Evolutionary conservation across 1,139 yeast species (phyloP).

Genomic region (Fermentozyma sake): DNA sequence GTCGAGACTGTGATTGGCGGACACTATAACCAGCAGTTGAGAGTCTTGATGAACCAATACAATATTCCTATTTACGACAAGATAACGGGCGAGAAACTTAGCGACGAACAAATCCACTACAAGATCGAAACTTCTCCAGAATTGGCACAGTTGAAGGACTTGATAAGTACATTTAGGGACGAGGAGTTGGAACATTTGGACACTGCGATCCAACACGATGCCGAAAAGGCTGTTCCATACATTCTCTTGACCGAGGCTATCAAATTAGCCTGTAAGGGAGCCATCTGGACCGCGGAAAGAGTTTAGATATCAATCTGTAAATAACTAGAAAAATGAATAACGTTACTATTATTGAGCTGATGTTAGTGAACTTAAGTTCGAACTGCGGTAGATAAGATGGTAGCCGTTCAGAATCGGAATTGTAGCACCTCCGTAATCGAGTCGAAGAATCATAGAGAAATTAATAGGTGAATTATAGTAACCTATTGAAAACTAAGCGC

Average conservation of each 20-base stretch:
- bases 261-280: conserved; percentile 74
- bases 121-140: conserved; percentile 47
- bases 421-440: too few relatives aligned
- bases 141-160: conserved; percentile 51
- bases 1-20: conserved; percentile 98
- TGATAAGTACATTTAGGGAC: conserved; percentile 78
- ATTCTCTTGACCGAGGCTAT: conserved; percentile 82
- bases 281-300: conserved; percentile 92
- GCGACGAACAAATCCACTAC: conserved; percentile 18
- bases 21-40: conserved; percentile 86
- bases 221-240: conserved; percentile 91
- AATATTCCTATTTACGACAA: conserved; percentile 44
- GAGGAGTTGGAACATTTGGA: conserved; percentile 94
- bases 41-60: conserved; percentile 66
- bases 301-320: conserved; percentile 27
- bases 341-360: too few relatives aligned
- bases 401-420: too few relatives aligned
- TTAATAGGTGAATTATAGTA: too few relatives aligned
- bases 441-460: too few relatives aligned
- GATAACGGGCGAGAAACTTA: conserved; percentile 29
- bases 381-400: too few relatives aligned
- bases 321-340: too few relatives aligned
- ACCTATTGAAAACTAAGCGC: too few relatives aligned
- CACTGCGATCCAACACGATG: conserved; percentile 88
- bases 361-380: too few relatives aligned